These are phyloP conservation scores for Pharus latifolius DNA, from an alignment of 176 grass and related monocot genomes.

Conservation along the genomic window DNA sequence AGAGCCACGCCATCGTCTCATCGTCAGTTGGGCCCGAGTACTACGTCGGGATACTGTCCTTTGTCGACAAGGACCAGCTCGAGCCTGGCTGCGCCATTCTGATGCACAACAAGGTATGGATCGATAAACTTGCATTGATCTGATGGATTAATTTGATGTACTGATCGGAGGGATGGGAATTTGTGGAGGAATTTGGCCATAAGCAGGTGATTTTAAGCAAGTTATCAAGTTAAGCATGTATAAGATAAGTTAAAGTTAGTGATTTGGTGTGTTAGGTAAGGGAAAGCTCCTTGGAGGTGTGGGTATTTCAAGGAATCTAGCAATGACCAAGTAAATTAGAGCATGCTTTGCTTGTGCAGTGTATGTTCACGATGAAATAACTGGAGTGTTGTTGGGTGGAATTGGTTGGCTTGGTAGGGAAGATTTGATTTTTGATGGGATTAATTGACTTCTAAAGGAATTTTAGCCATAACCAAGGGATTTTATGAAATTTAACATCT, in stretches of 20 bases:
- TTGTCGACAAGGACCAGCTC: conserved; percentile 90
- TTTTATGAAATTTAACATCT: too few relatives aligned
- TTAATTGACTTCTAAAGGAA: too few relatives aligned
- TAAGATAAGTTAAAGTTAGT: background rate
- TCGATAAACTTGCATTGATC: background rate
- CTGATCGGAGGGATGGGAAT: background rate
- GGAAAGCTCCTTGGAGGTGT: too few relatives aligned
- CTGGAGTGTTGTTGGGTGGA: too few relatives aligned
- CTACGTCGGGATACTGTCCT: conserved; percentile 62
- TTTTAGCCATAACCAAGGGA: too few relatives aligned
- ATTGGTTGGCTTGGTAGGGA: too few relatives aligned
- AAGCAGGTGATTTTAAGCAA: too few relatives aligned
- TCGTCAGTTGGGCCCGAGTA: conserved; percentile 81
- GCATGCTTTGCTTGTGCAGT: too few relatives aligned
- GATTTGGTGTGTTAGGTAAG: background rate
- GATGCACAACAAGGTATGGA: conserved; percentile 77
- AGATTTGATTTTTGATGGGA: too few relatives aligned
- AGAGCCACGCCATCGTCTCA: conserved; percentile 64
- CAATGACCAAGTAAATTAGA: background rate
- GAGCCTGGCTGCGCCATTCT: conserved; percentile 73
- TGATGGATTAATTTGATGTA: background rate
- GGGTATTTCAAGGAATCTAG: background rate
- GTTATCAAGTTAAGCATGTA: too few relatives aligned
- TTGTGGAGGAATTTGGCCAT: background rate
- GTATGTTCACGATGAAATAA: too few relatives aligned